Base-by-base conservation (phyloP, 2,329 filamentous ascomycete genomes). In the Mycosphaerella arachidis region DNA sequence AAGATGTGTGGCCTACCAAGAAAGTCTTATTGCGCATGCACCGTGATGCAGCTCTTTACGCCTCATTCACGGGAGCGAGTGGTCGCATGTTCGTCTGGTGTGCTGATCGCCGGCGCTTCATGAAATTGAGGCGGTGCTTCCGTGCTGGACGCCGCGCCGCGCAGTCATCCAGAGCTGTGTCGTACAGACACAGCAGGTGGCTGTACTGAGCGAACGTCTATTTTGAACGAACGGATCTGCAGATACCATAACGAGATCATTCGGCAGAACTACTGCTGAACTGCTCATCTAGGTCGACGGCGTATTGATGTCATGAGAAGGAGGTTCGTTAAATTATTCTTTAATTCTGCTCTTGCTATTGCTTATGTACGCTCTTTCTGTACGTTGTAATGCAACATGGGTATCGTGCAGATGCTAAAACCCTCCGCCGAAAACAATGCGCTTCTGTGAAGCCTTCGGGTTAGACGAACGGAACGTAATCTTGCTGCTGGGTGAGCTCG, bases 401-500 rank as follows among this genome's bases (percentile, higher is more conserved):
- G 29, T 31, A 50, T 50, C 20, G 18, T 43, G 40, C 40, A 43
- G n/a, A 43, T 43, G 40, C 16, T 43, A 16, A 16, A 18, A 18
- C 18, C 40, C 40, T 18, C n/a, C 48, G 46, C 45, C 9, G 24
- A 20, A 51, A 40, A 46, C 45, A 37, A 24, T 24, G 20, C 20
- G 45, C 20, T n/a, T n/a, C 40, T 48, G 29, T 37, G 30, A 54
- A 55, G n/a, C 10, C 18, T 35, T 33, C 16, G 13, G 6, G 9
- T 35, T 53, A 66, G 30, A 53, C 50, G 65, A 84, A 78, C 35
- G 72, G 69, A 68, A 84, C 76, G 66, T 79, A 84, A 65, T 84
- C 82, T 63, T 81, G 76, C 69, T 84, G 82, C 67, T 79, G 76
- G 29, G 77, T 75, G 61, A 83, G 74, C 67, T 81, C 80, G 65